Conservation (phyloP, 148 eudicot species). For the Rhododendron molle region DNA sequence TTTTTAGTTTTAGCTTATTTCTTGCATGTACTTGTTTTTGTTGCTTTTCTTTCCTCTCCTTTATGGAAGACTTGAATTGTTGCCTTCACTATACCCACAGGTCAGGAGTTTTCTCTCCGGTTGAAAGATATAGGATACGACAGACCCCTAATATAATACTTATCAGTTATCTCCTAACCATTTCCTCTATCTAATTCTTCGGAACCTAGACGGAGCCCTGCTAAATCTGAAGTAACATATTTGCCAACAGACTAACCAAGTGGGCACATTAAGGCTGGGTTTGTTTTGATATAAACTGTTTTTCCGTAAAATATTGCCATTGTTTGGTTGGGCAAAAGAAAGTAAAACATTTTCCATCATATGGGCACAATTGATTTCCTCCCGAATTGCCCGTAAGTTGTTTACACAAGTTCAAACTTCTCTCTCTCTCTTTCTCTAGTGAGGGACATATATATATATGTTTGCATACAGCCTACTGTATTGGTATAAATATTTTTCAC, state of each 20-base stretch:
- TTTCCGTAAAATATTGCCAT: too few species aligned
- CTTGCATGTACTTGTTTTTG: neutral
- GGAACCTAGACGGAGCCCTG: neutral
- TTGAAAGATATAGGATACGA: neutral
- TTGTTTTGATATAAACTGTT: too few species aligned
- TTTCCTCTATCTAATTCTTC: neutral
- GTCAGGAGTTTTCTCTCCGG: neutral
- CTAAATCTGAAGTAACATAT: neutral
- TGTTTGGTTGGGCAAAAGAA: too few species aligned
- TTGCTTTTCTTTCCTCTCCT: neutral
- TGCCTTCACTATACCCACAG: neutral
- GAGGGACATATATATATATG: too few species aligned
- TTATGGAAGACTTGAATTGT: neutral
- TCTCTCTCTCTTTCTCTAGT: too few species aligned
- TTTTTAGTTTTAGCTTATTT: neutral
- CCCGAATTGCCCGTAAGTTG: too few species aligned
- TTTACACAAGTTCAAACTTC: too few species aligned
- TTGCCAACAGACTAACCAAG: neutral
- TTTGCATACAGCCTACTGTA: too few species aligned
- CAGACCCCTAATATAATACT: neutral
- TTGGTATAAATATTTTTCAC: too few species aligned
- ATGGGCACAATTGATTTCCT: too few species aligned
- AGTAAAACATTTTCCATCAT: too few species aligned
- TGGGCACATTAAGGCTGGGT: neutral
- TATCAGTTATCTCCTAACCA: neutral